Percentiles rank a stretch among this genome's conserved stretches.
These are phyloP conservation scores for Sutorius australiensis DNA, from an alignment of 768 basidiomycete genomes.

Conservation along the genomic window DNA sequence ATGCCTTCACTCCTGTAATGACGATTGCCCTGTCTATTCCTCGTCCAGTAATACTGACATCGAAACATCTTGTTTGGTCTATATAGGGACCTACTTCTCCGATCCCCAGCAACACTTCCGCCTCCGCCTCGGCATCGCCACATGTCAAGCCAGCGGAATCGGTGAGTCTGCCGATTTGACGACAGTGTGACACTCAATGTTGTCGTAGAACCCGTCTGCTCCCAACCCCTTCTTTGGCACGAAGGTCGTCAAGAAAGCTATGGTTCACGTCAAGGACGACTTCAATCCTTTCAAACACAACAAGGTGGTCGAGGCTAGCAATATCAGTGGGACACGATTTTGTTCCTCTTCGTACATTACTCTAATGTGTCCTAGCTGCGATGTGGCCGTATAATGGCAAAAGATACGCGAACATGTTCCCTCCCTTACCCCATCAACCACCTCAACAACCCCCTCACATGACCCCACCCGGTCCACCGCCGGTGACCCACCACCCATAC, in stretches of 20 bases:
- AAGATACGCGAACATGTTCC: conserved; percentile 77
- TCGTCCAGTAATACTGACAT: conserved; percentile 16
- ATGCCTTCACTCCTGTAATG: conserved; percentile 66
- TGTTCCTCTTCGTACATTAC: neutral
- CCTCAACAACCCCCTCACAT: conserved; percentile 68
- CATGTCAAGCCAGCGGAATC: conserved; percentile 56
- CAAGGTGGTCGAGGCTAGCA: conserved; percentile 71
- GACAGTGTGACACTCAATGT: conserved; percentile 8
- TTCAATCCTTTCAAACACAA: conserved; percentile 95
- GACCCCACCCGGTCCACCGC: conserved; percentile 61
- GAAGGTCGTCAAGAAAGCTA: conserved; percentile 68
- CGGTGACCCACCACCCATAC: conserved; percentile 70
- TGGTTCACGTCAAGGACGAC: conserved; percentile 89
- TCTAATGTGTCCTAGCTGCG: conserved; percentile 44
- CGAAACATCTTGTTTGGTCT: conserved; percentile 7
- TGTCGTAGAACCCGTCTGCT: conserved; percentile 38
- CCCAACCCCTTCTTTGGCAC: conserved; percentile 91
- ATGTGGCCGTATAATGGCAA: conserved; percentile 91
- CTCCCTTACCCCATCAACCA: conserved; percentile 51
- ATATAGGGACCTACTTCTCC: conserved; percentile 46
- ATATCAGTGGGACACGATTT: conserved; percentile 56
- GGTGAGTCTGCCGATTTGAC: conserved; percentile 31
- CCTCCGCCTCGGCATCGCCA: conserved; percentile 55
- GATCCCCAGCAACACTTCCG: conserved; percentile 38
- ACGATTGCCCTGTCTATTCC: conserved; percentile 7